Conservation (phyloP, 2,329 filamentous ascomycete genomes). For the Orbilia ellipsospora region DNA sequence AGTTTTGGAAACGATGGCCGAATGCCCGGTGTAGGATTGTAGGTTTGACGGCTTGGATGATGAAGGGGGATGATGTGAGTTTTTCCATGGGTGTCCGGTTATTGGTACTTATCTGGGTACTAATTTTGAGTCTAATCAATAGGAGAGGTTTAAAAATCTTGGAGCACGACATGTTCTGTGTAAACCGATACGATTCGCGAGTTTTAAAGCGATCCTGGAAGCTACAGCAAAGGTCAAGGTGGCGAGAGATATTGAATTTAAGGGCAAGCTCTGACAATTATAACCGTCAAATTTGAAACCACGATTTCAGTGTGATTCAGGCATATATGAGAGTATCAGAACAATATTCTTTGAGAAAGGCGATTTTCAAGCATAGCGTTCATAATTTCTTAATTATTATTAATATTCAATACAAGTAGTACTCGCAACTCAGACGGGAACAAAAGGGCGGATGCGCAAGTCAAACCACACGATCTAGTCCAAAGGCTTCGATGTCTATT, state of each 20-base stretch:
- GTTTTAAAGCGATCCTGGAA: not conserved
- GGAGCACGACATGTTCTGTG: not conserved
- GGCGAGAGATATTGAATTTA: constrained; percentile 39
- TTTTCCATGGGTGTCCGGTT: not conserved
- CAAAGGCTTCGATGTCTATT: not conserved
- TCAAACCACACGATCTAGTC: constrained; percentile 1
- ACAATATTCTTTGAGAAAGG: no score
- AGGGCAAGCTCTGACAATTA: constrained; percentile 13
- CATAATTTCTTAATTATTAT: no score
- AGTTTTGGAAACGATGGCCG: constrained; percentile 35
- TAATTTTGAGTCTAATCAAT: not conserved
- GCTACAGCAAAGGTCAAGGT: constrained; percentile 19
- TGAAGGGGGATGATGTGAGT: constrained; percentile 11
- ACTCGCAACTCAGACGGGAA: constrained; percentile 29
- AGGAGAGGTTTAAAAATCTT: constrained; percentile 18
- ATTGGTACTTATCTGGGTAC: not conserved
- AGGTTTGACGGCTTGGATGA: constrained; percentile 6
- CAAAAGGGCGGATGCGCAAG: constrained; percentile 20
- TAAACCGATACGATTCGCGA: constrained; percentile 8
- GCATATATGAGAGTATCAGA: no score
- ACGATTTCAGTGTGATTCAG: no score
- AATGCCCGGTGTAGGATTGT: constrained; percentile 11
- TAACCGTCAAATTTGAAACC: no score
- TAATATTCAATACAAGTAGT: constrained; percentile 5
- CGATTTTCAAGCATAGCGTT: no score